Base-by-base conservation (phyloP, 2,329 filamentous ascomycete genomes). In the Phialophora macrospora region DNA sequence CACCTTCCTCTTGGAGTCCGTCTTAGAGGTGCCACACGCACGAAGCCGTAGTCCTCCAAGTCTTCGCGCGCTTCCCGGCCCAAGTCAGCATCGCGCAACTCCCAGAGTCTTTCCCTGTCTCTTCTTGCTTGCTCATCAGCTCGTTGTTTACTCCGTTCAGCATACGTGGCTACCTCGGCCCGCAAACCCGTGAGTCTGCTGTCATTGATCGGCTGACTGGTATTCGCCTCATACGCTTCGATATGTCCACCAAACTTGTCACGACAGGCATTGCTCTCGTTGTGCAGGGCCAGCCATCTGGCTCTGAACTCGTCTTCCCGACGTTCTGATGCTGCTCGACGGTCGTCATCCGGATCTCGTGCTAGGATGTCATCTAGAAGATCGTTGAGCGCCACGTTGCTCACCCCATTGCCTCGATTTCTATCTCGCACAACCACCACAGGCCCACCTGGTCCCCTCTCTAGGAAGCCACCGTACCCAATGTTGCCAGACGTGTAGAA, bases 311-410 rank as follows among this genome's bases (percentile, higher is more conserved):
- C 38, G 17, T 44, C 38, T 1, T 22, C 24, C 14, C 48, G 20
- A 5, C 48, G 48, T 8, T 51, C 48, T 11, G 48, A 22, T 22
- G 30, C 58, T 20, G 58, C 44, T 20, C 46, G 58, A 11, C 58
- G 58, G 30, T 60, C 58, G n/a, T 60, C 46, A 14, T 64, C 60
- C 20, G 52, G 46, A 26, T 64, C 65, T 41, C 54, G 52, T n/a
- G 58, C 61, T 14, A 64, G 52, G 17, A 44, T 44, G 14, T 49
- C 61, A n/a, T 64, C 56, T 2, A 62, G n/a, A 7, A 48, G 34
- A 11, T 64, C 51, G 22, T 59, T 34, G 14, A 59, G 6, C 24
- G 30, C 44, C 14, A 26, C 24, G 26, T 48, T 26, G 41, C 41
- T 48, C 38, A 32, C 46, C n/a, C 26, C 0, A n/a, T 44, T 14